Evolutionary conservation across 2,329 filamentous ascomycete species (phyloP).

Genomic region (Hymenoscyphus albidus): DNA sequence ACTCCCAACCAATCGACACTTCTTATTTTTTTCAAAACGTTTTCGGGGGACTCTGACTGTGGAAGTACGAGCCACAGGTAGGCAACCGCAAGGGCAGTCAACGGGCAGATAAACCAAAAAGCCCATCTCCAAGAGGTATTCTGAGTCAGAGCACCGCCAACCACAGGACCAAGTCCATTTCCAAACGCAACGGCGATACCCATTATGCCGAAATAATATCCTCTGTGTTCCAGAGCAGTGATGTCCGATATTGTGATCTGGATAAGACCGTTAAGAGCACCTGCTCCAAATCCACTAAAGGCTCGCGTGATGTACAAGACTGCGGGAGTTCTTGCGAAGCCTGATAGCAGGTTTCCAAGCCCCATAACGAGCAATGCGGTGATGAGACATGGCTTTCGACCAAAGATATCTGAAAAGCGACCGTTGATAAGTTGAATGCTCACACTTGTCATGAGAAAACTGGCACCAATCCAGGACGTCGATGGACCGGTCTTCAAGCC

Average conservation of each 20-base stretch:
- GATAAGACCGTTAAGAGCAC: constrained; percentile 14
- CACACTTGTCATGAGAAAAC: constrained; percentile 14
- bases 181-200: constrained; percentile 27
- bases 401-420: constrained; percentile 16
- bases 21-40: constrained; percentile 19
- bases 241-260: constrained; percentile 14
- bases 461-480: constrained; percentile 11
- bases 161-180: constrained; percentile 28
- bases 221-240: constrained; percentile 11
- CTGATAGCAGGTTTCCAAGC: constrained; percentile 13
- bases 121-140: constrained; percentile 36
- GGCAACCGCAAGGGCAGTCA: constrained; percentile 17
- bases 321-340: constrained; percentile 11
- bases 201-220: constrained; percentile 37
- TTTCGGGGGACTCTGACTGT: constrained; percentile 15
- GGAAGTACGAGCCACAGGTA: constrained; percentile 18
- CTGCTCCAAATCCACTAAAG: constrained; percentile 14
- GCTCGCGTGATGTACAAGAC: constrained; percentile 11
- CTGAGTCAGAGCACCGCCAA: constrained; percentile 34
- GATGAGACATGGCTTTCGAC: constrained; percentile 14
- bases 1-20: constrained; percentile 29
- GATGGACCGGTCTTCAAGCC: constrained; percentile 11
- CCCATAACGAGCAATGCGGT: constrained; percentile 10
- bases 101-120: constrained; percentile 25
- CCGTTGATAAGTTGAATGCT: constrained; percentile 15